Evolutionary conservation across 352 stramenopile genomes (phyloP).

Genomic region (Globisporangium cederbergense): DNA sequence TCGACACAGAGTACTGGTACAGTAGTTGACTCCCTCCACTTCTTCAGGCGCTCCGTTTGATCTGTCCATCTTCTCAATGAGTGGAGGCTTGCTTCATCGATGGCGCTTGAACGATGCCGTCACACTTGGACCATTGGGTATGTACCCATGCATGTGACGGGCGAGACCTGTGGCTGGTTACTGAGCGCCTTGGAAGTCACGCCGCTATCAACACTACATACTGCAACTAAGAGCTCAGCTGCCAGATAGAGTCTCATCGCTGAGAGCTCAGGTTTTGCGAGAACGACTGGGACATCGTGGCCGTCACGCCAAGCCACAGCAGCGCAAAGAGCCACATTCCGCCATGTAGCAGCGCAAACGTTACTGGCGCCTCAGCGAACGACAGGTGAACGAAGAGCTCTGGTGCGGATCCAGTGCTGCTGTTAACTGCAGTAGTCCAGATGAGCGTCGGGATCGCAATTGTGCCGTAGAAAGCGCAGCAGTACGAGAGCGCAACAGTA

Average conservation of each 20-base stretch:
- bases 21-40: neutral
- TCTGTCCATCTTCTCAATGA: neutral
- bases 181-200: no score
- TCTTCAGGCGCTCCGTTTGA: neutral
- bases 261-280: constrained; percentile 6
- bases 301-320: constrained; percentile 9
- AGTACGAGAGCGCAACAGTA: constrained; percentile 12
- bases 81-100: neutral
- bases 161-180: neutral
- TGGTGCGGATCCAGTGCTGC: neutral
- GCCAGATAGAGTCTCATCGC: neutral
- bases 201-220: no score
- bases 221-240: no score
- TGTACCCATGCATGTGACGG: neutral
- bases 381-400: neutral
- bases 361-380: neutral
- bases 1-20: neutral
- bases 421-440: neutral
- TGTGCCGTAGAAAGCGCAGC: constrained; percentile 6
- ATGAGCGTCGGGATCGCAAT: neutral
- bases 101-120: neutral
- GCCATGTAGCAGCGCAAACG: neutral
- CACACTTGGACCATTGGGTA: neutral
- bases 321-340: constrained; percentile 7
- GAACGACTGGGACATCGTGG: constrained; percentile 4